phyloP scores from a whole-genome alignment of 1,284 basidiomycete genomes.

The Ganoderma lingzhi region DNA sequence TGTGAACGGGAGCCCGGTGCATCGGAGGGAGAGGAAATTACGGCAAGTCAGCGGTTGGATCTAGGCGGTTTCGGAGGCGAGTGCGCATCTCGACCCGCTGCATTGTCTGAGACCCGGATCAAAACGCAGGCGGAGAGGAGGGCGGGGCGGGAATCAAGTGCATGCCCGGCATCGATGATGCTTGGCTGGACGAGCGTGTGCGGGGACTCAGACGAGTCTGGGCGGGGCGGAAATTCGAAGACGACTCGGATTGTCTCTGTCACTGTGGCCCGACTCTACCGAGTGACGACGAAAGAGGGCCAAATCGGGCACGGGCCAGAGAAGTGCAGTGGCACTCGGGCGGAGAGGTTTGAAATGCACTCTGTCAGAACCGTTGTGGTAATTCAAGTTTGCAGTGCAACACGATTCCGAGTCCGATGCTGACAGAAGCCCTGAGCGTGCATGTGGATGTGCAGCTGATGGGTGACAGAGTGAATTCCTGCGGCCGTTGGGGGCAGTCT shows the following conservation, averaged over 20 bases:
- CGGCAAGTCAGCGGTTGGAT: neutral
- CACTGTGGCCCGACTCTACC: neutral
- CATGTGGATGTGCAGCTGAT: slow-evolving; percentile 10
- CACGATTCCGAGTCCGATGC: slow-evolving; percentile 9
- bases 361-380: slow-evolving; percentile 20
- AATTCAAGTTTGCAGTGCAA: slow-evolving; percentile 3
- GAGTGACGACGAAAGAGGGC: slow-evolving; percentile 8
- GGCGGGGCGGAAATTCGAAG: neutral
- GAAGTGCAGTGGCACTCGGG: neutral
- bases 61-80: neutral
- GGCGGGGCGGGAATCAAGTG: neutral
- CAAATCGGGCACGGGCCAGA: slow-evolving; percentile 20
- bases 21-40: neutral
- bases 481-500: slow-evolving; percentile 2
- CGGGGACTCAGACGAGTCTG: neutral
- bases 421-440: slow-evolving; percentile 11
- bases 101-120: slow-evolving; percentile 7
- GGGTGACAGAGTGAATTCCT: slow-evolving; percentile 17
- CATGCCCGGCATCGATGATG: neutral
- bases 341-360: slow-evolving; percentile 10
- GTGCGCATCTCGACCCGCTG: neutral
- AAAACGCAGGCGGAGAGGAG: neutral
- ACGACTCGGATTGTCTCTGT: neutral
- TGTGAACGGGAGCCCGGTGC: neutral
- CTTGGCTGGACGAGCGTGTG: neutral